Evolutionary conservation across 1,139 yeast genomes (phyloP), one percentile per base, ranked within the genome.

Genomic region (Pichia sp.): DNA sequence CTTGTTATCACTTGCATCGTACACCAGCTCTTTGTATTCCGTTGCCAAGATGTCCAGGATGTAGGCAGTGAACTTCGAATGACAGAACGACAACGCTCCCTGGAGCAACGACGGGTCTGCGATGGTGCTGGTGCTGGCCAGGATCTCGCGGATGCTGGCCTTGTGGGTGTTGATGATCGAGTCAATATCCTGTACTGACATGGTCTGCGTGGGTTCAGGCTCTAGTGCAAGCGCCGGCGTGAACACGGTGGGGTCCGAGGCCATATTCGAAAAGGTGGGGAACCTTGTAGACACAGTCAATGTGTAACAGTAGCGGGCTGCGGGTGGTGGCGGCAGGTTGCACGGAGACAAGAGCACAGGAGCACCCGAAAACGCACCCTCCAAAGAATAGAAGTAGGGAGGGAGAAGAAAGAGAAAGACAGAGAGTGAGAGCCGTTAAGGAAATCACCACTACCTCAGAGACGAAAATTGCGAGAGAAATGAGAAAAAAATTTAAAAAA

Each of bases 61-160:
- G 73, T 77, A 75, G 4, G 67, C 57, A 6, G 68, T 70, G 57
- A 77, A 73, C 59, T 74, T 77, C 6, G 77, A 71, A 56, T 78
- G 81, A 36, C 75, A 64, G 52, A 76, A 70, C 40, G 71, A 72
- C 54, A 74, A 68, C 42, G 78, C 70, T 4, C 84, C 84, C 29
- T 77, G 63, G 24, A 80, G 63, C 20, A 77, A 61, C 4, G 82
- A 73, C 47, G 74, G 76, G 58, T 80, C 84, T 1, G 40, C 14
- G 3, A 24, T 17, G 12, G 47, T 9, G 3, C 60, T 54, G 4
- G 59, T 47, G 50, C 59, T 62, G 46, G 58, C 58, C 20, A 68
- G 47, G 14, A 66, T 57, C 38, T 61, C 64, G 27, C 60, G 57
- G 16, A 67, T 56, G 49, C 60, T 63, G 6, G 47, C 54, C 46